Evolutionary conservation across 768 basidiomycete species (phyloP).

Genomic region (Rubroboletus pulcherrimus): DNA sequence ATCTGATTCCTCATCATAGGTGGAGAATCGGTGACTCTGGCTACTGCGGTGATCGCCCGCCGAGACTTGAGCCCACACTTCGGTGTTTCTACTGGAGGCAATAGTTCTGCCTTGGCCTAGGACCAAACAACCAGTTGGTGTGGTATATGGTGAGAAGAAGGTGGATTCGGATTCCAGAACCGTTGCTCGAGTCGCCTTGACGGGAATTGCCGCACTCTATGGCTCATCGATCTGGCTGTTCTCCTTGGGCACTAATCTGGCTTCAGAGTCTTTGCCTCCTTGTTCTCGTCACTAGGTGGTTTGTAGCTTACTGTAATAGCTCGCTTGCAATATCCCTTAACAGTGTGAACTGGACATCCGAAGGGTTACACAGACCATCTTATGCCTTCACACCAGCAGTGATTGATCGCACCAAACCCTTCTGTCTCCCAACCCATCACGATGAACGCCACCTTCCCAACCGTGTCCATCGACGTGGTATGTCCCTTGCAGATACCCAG

Average conservation of each 20-base stretch:
- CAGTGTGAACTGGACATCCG: not conserved
- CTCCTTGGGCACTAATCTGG: not conserved
- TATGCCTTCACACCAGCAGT: not conserved
- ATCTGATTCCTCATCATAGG: not conserved
- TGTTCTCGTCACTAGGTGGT: not conserved
- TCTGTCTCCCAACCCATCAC: not conserved
- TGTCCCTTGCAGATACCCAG: not conserved
- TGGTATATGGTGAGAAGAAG: not conserved
- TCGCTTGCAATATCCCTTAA: not conserved
- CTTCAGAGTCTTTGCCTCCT: not conserved
- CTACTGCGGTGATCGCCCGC: not conserved
- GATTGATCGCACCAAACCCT: not conserved
- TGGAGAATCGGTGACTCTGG: not conserved
- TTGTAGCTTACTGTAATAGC: not conserved
- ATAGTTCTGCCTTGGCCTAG: not conserved
- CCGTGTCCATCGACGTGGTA: constrained; percentile 31
- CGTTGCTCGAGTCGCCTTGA: not conserved
- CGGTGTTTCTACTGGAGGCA: not conserved
- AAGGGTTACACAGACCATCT: not conserved
- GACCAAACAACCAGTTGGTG: not conserved
- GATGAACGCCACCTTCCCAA: constrained; percentile 28
- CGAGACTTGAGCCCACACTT: not conserved
- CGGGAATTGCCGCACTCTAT: not conserved
- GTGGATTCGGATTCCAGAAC: not conserved
- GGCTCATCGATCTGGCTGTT: not conserved